Base-by-base conservation (phyloP, 495 filamentous ascomycete genomes). In the Lineolata rhizophorae region DNA sequence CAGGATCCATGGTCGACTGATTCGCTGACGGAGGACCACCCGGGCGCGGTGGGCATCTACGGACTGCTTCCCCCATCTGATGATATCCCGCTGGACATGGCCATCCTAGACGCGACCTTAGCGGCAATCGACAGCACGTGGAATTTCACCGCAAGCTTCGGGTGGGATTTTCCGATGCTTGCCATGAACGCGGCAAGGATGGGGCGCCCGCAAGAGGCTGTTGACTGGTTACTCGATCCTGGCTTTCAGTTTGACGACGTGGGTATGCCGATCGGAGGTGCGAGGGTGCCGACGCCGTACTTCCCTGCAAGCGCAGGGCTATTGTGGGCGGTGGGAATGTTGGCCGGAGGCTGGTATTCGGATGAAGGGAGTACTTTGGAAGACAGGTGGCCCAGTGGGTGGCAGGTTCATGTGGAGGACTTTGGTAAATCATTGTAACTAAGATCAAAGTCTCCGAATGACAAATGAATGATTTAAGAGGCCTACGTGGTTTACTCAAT, bases 91-190 rank as follows among this genome's bases (percentile, higher is more conserved):
- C 44, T 64, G 8, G 53, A 61, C 32, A 31, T 53, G 30, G 49
- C 45, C 0, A 44, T 57, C 3, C 37, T 62, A 16, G 41, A 31
- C n/a, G 53, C 50, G 14, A 67, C 57, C 15, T 53, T 58, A 21
- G 43, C 39, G 0, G 55, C 50, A 39, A 59, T 65, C 19, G 47
- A 50, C 14, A 38, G 50, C 29, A 41, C 51, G 10, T 65, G 60
- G 62, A 50, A 55, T 39, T 51, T 64, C 38, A 49, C 52, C 2
- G 49, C 58, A 26, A 55, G 50, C 18, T 65, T 57, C 40, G 61
- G 60, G 4, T 67, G 63, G 60, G 61, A 65, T 35, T 65, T 67
- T 41, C 51, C 62, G 50, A 41, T 67, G n/a, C 34, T 46, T 4
- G 57, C 60, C 11, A 64, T 65, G 60, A 64, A 63, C 34, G 42